phyloP scores from a whole-genome alignment of 1,139 yeast species.

The Komagataea norvegica region DNA sequence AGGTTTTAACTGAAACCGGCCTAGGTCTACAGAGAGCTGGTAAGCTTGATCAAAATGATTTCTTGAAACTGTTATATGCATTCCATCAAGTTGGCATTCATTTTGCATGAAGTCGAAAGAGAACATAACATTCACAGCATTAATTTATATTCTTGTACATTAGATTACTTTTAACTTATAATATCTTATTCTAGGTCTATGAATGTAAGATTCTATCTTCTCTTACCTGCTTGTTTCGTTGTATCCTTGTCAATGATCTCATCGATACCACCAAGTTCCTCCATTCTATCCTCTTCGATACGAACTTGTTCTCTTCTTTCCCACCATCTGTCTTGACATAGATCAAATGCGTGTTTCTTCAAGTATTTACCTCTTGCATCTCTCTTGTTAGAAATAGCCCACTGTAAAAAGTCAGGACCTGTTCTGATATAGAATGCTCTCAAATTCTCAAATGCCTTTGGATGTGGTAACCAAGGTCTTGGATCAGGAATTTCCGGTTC shows the following conservation, averaged over 20 bases:
- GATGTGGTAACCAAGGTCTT: slow-evolving; percentile 96
- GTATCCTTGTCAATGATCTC: slow-evolving; percentile 80
- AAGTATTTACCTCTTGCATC: slow-evolving; percentile 89
- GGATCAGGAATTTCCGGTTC: slow-evolving; percentile 81
- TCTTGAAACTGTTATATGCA: slow-evolving; percentile 78
- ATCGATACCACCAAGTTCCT: slow-evolving; percentile 88
- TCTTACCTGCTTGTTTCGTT: slow-evolving; percentile 34
- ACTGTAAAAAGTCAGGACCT: slow-evolving; percentile 80
- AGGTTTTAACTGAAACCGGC: slow-evolving; percentile 74
- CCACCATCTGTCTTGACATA: slow-evolving; percentile 97
- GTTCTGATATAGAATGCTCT: slow-evolving; percentile 83
- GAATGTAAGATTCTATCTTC: slow-evolving; percentile 27
- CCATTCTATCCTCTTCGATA: slow-evolving; percentile 81
- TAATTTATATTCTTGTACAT: neutral
- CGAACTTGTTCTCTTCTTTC: slow-evolving; percentile 94
- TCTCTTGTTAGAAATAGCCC: slow-evolving; percentile 84
- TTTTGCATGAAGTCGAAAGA: slow-evolving; percentile 86
- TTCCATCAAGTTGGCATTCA: slow-evolving; percentile 97
- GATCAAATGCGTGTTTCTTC: slow-evolving; percentile 83
- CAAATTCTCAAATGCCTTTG: slow-evolving; percentile 86
- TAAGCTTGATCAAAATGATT: slow-evolving; percentile 92
- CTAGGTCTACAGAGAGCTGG: slow-evolving; percentile 85
- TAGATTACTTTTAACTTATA: neutral
- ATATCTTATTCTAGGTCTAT: neutral
- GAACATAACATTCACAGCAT: neutral